Evolutionary conservation across 495 filamentous ascomycete genomes (phyloP).

Genomic region (Talaromyces liani): DNA sequence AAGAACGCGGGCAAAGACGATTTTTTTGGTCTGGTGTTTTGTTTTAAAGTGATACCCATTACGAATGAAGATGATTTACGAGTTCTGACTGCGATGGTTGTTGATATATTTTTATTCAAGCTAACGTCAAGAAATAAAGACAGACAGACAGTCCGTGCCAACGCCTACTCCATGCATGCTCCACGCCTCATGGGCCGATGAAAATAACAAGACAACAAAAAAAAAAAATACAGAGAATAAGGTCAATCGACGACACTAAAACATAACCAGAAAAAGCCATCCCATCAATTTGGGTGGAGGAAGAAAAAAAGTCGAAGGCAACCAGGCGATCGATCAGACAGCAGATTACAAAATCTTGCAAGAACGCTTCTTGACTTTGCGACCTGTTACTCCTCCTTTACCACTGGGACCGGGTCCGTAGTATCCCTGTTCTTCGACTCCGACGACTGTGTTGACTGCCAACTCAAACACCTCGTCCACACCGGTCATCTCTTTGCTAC

Average conservation of each 20-base stretch:
- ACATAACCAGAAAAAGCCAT: conserved; percentile 16
- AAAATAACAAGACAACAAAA: conserved; percentile 10
- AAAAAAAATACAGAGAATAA: conserved; percentile 11
- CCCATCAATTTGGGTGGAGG: conserved; percentile 14
- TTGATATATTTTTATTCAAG: neutral
- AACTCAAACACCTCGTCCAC: conserved; percentile 91
- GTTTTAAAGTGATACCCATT: neutral
- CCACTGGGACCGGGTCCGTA: conserved; percentile 23
- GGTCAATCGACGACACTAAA: conserved; percentile 9
- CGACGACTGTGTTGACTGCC: conserved; percentile 80
- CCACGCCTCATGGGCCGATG: conserved; percentile 14
- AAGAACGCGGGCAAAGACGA: neutral
- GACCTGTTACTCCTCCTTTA: conserved; percentile 23
- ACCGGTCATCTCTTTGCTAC: conserved; percentile 91
- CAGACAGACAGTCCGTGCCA: conserved; percentile 10
- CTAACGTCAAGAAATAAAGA: conserved; percentile 6
- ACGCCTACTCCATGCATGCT: conserved; percentile 44
- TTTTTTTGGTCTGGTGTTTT: neutral
- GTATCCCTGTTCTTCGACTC: conserved; percentile 34
- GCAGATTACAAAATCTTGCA: conserved; percentile 61
- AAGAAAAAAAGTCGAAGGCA: conserved; percentile 13
- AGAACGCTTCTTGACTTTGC: conserved; percentile 57
- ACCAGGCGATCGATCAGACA: conserved; percentile 6
- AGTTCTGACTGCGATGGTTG: neutral
- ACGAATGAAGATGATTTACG: neutral